phyloP scores from a whole-genome alignment of 208 protist genomes.

The Trypanosomatidae sp. region DNA sequence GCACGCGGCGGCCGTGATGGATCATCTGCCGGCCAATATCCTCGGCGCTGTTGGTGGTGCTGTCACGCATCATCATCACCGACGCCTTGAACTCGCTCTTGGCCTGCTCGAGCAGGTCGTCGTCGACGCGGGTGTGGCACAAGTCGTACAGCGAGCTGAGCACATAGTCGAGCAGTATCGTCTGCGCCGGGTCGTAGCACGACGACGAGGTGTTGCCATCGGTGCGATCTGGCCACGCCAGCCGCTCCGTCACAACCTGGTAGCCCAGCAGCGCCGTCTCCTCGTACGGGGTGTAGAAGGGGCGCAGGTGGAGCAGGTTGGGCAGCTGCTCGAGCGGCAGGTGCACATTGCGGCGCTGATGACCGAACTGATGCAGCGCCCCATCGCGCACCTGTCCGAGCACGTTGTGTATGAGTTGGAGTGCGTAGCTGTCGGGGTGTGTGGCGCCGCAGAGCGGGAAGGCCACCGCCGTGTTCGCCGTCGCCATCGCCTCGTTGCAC shows the following conservation, averaged over 20 bases:
- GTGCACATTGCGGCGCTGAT: constrained; percentile 55
- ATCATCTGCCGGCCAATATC: constrained; percentile 97
- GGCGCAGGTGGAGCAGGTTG: constrained; percentile 60
- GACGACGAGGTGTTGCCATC: background rate
- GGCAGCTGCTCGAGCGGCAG: constrained; percentile 48
- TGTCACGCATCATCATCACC: constrained; percentile 91
- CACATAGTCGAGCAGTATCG: constrained; percentile 52
- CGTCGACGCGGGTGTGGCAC: constrained; percentile 26
- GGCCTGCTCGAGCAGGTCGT: constrained; percentile 82
- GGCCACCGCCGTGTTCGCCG: constrained; percentile 68
- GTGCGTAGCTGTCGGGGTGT: constrained; percentile 85
- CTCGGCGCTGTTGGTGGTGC: constrained; percentile 90
- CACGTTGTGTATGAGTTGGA: constrained; percentile 91
- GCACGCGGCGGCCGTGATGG: constrained; percentile 71
- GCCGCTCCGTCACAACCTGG: constrained; percentile 56
- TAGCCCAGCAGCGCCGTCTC: constrained; percentile 85
- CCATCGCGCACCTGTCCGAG: constrained; percentile 88
- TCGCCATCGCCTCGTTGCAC: constrained; percentile 68
- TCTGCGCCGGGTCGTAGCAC: constrained; percentile 47
- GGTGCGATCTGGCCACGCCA: background rate
- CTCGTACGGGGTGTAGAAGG: constrained; percentile 88
- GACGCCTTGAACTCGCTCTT: constrained; percentile 91
- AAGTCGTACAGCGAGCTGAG: constrained; percentile 60
- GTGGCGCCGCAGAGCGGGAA: constrained; percentile 78
- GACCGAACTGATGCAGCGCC: constrained; percentile 47